phyloP scores from a whole-genome alignment of 305 asterid genomes.

The Fraxinus floribunda region DNA sequence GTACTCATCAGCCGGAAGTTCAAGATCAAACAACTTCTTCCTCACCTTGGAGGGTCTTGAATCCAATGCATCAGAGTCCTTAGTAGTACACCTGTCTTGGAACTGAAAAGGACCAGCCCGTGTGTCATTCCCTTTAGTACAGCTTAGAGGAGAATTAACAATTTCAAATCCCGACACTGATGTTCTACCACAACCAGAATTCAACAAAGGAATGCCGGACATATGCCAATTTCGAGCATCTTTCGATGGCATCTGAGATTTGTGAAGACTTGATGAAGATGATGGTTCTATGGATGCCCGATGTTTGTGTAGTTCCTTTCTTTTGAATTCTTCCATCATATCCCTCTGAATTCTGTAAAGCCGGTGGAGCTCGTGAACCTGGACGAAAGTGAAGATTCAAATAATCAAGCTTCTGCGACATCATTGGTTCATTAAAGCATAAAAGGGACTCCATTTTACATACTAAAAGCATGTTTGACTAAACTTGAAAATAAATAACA shows the following conservation, averaged over 20 bases:
- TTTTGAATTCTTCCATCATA: constrained; percentile 79
- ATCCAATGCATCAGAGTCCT: constrained; percentile 60
- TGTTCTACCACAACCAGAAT: constrained; percentile 50
- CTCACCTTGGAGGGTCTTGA: constrained; percentile 74
- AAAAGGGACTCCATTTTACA: constrained; percentile 3
- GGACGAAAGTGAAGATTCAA: constrained; percentile 8
- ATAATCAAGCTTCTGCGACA: constrained; percentile 9
- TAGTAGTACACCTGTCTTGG: constrained; percentile 44
- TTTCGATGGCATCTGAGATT: constrained; percentile 54
- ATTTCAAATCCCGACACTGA: constrained; percentile 54
- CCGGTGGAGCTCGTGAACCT: constrained; percentile 92
- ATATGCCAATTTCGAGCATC: constrained; percentile 65
- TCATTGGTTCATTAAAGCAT: not conserved
- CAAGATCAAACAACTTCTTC: constrained; percentile 83
- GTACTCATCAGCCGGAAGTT: constrained; percentile 81
- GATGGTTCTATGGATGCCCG: constrained; percentile 64
- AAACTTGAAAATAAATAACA: not conserved
- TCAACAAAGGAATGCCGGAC: constrained; percentile 45
- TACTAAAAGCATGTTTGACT: not conserved
- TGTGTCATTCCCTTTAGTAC: constrained; percentile 53
- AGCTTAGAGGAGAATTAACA: constrained; percentile 63
- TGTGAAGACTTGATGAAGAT: constrained; percentile 62
- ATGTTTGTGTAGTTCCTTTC: constrained; percentile 40
- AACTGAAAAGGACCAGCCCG: constrained; percentile 41
- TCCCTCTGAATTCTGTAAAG: constrained; percentile 81